Percentiles rank a stretch among this genome's conserved stretches.
Evolutionary conservation across 1,284 basidiomycete species (phyloP).

Genomic region (Ganoderma lucidum): DNA sequence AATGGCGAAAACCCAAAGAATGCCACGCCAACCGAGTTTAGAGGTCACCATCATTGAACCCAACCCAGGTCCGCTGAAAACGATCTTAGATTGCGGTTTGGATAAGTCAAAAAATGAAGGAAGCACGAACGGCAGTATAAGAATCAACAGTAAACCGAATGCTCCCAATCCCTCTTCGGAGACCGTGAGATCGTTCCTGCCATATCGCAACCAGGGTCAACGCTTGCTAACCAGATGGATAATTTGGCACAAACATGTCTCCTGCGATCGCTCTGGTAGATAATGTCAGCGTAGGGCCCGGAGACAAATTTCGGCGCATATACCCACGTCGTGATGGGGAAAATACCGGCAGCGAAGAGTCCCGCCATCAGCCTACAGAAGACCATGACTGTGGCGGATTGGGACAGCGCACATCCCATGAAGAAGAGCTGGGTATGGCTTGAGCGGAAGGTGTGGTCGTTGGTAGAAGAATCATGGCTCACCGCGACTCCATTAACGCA

Average conservation of each 20-base stretch:
- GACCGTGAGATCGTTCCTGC: not conserved
- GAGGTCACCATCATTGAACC: not conserved
- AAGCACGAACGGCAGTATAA: not conserved
- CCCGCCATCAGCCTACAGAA: constrained; percentile 7
- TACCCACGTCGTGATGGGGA: constrained; percentile 3
- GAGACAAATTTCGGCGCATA: not conserved
- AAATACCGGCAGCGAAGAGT: constrained; percentile 6
- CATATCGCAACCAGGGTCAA: not conserved
- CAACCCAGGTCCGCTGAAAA: constrained; percentile 8
- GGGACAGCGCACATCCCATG: constrained; percentile 9
- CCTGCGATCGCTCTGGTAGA: not conserved
- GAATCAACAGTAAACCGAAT: not conserved
- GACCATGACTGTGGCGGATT: not conserved
- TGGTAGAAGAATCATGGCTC: not conserved
- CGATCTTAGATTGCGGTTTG: not conserved
- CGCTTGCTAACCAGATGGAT: not conserved
- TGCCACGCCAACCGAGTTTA: constrained; percentile 13
- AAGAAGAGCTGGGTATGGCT: not conserved
- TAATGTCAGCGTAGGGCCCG: not conserved
- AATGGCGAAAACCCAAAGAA: constrained; percentile 10
- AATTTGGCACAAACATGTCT: not conserved
- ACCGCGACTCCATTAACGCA: constrained; percentile 16
- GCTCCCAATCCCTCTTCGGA: not conserved
- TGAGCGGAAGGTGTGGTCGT: not conserved
- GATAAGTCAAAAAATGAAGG: not conserved